phyloP scores from a whole-genome alignment of 352 stramenopile genomes.

The Thalassiosira ordinaria region DNA sequence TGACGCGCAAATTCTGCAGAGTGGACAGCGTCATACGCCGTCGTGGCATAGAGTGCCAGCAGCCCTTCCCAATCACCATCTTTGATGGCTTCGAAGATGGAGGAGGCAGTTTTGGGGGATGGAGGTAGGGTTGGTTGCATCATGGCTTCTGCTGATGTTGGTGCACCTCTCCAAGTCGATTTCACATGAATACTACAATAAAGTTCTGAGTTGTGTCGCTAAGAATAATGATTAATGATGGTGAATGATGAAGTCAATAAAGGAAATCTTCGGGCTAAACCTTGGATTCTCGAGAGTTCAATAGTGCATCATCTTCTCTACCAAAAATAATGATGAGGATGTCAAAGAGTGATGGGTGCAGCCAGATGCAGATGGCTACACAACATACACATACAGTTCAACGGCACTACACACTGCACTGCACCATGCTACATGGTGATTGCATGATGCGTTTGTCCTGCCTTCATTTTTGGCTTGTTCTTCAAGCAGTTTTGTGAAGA shows the following conservation, averaged over 20 bases:
- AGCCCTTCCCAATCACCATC: slow-evolving; percentile 51
- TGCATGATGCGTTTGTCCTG: no score
- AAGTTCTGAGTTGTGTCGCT: background rate
- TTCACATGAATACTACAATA: background rate
- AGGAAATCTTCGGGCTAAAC: background rate
- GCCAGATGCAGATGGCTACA: no score
- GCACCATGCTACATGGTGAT: no score
- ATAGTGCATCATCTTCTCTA: no score
- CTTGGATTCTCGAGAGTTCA: background rate
- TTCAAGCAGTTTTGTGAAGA: no score
- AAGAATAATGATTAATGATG: no score
- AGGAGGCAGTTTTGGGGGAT: slow-evolving; percentile 3
- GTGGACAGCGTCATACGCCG: slow-evolving; percentile 43
- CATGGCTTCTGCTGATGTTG: background rate
- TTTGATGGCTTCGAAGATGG: slow-evolving; percentile 52
- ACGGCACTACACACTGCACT: no score
- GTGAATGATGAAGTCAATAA: background rate
- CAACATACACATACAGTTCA: no score
- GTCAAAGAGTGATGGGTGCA: no score
- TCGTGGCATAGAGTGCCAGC: slow-evolving; percentile 39
- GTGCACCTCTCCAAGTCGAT: background rate
- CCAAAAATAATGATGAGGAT: no score
- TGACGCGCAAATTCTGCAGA: slow-evolving; percentile 27
- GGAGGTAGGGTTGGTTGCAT: slow-evolving; percentile 22
- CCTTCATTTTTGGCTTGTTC: no score